Conservation (phyloP, 768 basidiomycete species). For the Lentinula sp. region DNA sequence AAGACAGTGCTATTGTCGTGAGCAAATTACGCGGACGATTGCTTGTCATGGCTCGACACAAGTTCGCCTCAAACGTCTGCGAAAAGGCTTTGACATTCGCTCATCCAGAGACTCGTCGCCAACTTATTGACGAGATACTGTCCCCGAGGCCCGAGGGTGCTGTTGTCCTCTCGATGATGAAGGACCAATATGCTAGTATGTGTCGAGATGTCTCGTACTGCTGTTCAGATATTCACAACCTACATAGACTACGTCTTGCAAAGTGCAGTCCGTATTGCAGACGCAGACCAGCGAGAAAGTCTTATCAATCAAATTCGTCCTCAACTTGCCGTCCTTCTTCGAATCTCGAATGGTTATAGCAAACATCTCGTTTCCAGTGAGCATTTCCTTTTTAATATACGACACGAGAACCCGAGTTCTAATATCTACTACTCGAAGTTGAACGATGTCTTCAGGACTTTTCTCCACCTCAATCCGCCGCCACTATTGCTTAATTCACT, state of each 20-base stretch:
- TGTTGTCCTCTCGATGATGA: conserved; percentile 71
- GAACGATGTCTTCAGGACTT: conserved; percentile 63
- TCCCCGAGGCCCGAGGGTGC: conserved; percentile 57
- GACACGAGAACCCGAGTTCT: too few species aligned
- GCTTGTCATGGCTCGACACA: conserved; percentile 75
- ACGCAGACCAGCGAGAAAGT: conserved; percentile 64
- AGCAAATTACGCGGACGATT: conserved; percentile 71
- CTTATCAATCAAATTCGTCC: conserved; percentile 60
- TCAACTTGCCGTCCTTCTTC: conserved; percentile 65
- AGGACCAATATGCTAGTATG: conserved; percentile 86
- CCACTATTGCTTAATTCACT: conserved; percentile 15
- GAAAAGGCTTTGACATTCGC: conserved; percentile 81
- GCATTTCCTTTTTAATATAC: conserved; percentile 17
- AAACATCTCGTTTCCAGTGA: conserved; percentile 79
- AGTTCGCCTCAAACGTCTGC: conserved; percentile 94
- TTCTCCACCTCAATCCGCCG: conserved; percentile 16
- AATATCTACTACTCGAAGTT: conserved; percentile 30
- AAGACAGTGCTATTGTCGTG: conserved; percentile 66
- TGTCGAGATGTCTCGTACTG: conserved; percentile 13
- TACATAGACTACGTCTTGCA: conserved; percentile 79
- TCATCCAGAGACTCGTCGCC: conserved; percentile 54
- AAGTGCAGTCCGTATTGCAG: conserved; percentile 62
- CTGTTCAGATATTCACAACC: not conserved
- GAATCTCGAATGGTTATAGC: conserved; percentile 59
- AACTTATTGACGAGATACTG: conserved; percentile 81